Base-by-base conservation (phyloP, 768 basidiomycete species). In the Termitomyces sp. region DNA sequence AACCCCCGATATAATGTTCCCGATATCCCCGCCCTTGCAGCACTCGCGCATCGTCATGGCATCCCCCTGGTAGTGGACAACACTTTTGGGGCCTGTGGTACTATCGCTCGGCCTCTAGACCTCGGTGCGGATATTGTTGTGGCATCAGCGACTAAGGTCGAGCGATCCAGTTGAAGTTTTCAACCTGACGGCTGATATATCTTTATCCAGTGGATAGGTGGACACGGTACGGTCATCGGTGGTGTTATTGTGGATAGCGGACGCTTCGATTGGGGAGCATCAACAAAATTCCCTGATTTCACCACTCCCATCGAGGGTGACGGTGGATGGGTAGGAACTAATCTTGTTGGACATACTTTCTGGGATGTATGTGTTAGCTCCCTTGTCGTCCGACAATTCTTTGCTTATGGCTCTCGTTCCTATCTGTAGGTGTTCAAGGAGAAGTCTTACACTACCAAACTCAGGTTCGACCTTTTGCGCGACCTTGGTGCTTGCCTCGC, bases 41-140 rank as follows among this genome's bases (percentile, higher is more conserved):
- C 80, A 71, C 78, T 88, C 19, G 88, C 88, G 0, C 86, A 87
- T 60, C 73, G 76, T 12, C 67, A 84, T 49, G 70, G 74, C 0
- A 78, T 87, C 6, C 86, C 86, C 0, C 69, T 87, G 30, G 79
- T 88, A n/a, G 84, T 86, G 0, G 83, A 85, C 59, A 86, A 85
- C 63, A 85, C 82, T 0, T 83, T 84, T 55, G 84, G 81, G n/a
- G 79, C 79, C 62, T 83, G 84, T 50, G 84, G 83, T 14, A 79
- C 78, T 51, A 52, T 68, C 11, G 59, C 64, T 21, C 52, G 64
- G 2, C 68, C 68, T 3, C 61, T 70, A 5, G 64, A 67, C 16
- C 58, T 60, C 25, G 68, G 68, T 2, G 67, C 68, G 25, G 68
- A 70, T 52, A 61, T 70, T 30, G 54, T 85, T 54, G 70, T 77